Percentiles rank a stretch among this genome's conserved stretches.
These are phyloP conservation scores for Nitzschia sp. DNA, from an alignment of 108 stramenopile genomes.

Conservation along the genomic window DNA sequence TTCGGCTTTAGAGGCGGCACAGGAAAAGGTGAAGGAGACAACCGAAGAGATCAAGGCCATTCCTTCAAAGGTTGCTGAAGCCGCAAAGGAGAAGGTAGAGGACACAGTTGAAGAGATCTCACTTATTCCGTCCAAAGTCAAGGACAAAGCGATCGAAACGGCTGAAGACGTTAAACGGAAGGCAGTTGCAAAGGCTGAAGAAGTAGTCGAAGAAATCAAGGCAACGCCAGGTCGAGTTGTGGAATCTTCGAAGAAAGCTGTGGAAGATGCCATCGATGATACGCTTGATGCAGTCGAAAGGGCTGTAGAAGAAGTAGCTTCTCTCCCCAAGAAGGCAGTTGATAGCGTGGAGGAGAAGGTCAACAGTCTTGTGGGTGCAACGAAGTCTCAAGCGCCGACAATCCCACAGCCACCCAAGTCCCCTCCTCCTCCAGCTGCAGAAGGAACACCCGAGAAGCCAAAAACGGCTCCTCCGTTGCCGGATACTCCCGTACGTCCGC, in stretches of 20 bases:
- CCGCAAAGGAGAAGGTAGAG: conserved; percentile 48
- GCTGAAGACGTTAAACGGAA: conserved; percentile 12
- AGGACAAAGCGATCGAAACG: conserved; percentile 16
- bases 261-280: conserved; percentile 57
- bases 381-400: conserved; percentile 25
- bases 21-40: conserved; percentile 48
- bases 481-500: conserved; percentile 23
- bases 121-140: conserved; percentile 40
- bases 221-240: conserved; percentile 74
- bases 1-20: conserved; percentile 35
- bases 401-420: conserved; percentile 38
- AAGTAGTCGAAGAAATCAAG: conserved; percentile 53
- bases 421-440: conserved; percentile 17
- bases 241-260: conserved; percentile 44
- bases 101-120: conserved; percentile 66
- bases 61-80: conserved; percentile 41
- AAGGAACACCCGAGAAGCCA: conserved; percentile 28
- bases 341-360: conserved; percentile 47
- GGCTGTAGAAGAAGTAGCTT: conserved; percentile 64
- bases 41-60: conserved; percentile 66
- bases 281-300: conserved; percentile 53
- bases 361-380: conserved; percentile 27
- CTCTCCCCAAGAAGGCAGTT: conserved; percentile 66
- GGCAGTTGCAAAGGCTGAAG: conserved; percentile 37
- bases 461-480: conserved; percentile 20